A percentile compares a stretch with the other conserved stretches of the same genome.
Conservation (phyloP, 2,329 filamentous ascomycete species). For the Fusarium sp. region DNA sequence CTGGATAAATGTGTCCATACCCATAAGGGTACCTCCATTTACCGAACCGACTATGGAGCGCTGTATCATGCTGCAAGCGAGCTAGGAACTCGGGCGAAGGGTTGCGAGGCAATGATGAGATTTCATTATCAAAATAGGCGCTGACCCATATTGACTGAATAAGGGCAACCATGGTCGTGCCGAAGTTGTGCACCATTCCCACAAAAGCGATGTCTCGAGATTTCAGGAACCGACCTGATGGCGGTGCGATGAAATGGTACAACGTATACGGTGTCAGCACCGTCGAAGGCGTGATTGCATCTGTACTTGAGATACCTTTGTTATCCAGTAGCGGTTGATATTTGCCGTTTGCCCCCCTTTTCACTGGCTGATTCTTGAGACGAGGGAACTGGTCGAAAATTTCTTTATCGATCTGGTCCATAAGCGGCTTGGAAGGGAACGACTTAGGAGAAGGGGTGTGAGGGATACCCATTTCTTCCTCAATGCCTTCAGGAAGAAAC, state of each 20-base stretch:
- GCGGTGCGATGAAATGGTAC: slow-evolving; percentile 62
- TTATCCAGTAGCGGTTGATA: slow-evolving; percentile 59
- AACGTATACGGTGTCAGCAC: slow-evolving; percentile 54
- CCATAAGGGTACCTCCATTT: slow-evolving; percentile 77
- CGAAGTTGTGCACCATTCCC: slow-evolving; percentile 60
- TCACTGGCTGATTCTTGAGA: slow-evolving; percentile 64
- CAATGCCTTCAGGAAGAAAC: slow-evolving; percentile 64
- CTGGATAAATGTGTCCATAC: slow-evolving; percentile 72
- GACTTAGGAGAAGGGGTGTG: slow-evolving; percentile 51
- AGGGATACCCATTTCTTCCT: slow-evolving; percentile 64
- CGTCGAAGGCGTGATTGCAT: slow-evolving; percentile 45
- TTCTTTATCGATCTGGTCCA: slow-evolving; percentile 63
- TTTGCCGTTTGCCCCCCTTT: slow-evolving; percentile 55
- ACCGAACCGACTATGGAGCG: slow-evolving; percentile 76
- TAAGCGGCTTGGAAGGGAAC: slow-evolving; percentile 46
- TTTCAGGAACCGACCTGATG: slow-evolving; percentile 54
- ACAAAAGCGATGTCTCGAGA: slow-evolving; percentile 60
- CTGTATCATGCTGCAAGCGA: slow-evolving; percentile 65
- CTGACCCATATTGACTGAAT: slow-evolving; percentile 72
- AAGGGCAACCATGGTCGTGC: slow-evolving; percentile 58
- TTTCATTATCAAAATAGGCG: slow-evolving; percentile 67
- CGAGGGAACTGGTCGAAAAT: slow-evolving; percentile 67
- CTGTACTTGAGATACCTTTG: slow-evolving; percentile 53
- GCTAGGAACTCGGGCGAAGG: slow-evolving; percentile 54
- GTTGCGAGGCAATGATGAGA: slow-evolving; percentile 41